Base-by-base conservation (phyloP, 2,329 filamentous ascomycete genomes). In the Penicillium sp. region DNA sequence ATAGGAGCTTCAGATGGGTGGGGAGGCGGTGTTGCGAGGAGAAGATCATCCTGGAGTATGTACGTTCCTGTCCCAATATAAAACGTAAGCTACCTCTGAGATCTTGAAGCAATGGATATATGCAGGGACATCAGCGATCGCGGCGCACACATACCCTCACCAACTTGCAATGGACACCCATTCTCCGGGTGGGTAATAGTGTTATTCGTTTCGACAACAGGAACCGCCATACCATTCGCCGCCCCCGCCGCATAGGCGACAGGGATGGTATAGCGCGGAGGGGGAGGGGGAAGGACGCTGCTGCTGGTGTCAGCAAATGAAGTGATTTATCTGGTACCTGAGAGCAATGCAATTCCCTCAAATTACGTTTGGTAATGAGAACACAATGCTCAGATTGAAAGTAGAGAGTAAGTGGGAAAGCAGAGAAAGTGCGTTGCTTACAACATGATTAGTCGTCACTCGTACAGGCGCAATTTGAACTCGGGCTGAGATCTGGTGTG, bases 191-290 rank as follows among this genome's bases (percentile, higher is more conserved):
- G 88, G 54, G 84, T 85, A 58, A 99, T 79, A 38, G 86, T 88
- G 71, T 97, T 99, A 75, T 94, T 96, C 51, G 93, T 97, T 81
- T 99, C 94, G 68, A 96, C 88, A 73, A 96, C 84, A 37, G 89
- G 87, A 37, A 85, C 80, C 49, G 85, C 80, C 71, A 87, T 82
- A 59, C 86, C 86, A 67, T 86, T 83, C 61, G 85, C 85, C 52
- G 87, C 82, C 61, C 84, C 84, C 64, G 87, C 86, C 77, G 89
- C 89, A 72, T 89, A 89, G 61, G 87, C 85, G 67, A 84, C 81
- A 68, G 85, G 82, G 62, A 85, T 84, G 54, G 90, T 88, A 79
- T 96, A 97, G 73, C 91, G 86, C 57, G 89, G 87, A 58, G 90
- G 91, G 60, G 91, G 92, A 57, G 92, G 91, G 65, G 84, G 85